Conservation (phyloP, 345 rosid genomes). For the Ceriops tagal region DNA sequence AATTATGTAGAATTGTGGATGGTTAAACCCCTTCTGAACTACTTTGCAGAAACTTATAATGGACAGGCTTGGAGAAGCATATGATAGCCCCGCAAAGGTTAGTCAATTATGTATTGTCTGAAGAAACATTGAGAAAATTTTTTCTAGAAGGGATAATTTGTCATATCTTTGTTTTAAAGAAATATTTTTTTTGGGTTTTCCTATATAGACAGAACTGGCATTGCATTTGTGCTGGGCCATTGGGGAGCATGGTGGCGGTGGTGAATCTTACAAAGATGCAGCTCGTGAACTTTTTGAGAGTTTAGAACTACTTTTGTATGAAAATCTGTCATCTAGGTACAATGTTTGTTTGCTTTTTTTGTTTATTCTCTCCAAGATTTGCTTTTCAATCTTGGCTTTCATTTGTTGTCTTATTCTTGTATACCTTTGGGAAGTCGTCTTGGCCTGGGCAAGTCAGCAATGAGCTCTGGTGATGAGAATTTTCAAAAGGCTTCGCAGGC, state of each 20-base stretch:
- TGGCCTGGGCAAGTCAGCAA: constrained; percentile 62
- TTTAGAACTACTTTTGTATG: constrained; percentile 84
- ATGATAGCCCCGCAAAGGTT: constrained; percentile 87
- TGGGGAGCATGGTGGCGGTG: constrained; percentile 97
- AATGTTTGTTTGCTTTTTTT: constrained; percentile 4
- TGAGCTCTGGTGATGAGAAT: constrained; percentile 33
- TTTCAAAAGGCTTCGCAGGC: constrained; percentile 63
- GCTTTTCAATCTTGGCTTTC: neutral
- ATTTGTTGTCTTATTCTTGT: constrained; percentile 6
- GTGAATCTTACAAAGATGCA: constrained; percentile 75
- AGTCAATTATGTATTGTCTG: constrained; percentile 9
- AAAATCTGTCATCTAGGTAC: constrained; percentile 87
- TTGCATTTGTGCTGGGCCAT: constrained; percentile 96
- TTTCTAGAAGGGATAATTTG: too few relatives aligned
- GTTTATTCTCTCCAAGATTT: neutral
- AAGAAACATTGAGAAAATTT: too few relatives aligned
- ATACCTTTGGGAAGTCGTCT: constrained; percentile 52
- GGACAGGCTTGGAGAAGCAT: constrained; percentile 93
- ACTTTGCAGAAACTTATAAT: constrained; percentile 82
- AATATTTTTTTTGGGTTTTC: constrained; percentile 5
- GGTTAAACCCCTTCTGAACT: constrained; percentile 9
- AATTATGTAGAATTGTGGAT: neutral
- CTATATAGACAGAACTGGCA: constrained; percentile 71
- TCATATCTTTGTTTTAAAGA: neutral
- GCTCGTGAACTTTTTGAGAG: constrained; percentile 98